These are phyloP conservation scores for Penicillium sp. DNA, from an alignment of 2,329 filamentous ascomycete genomes.

Conservation along the genomic window DNA sequence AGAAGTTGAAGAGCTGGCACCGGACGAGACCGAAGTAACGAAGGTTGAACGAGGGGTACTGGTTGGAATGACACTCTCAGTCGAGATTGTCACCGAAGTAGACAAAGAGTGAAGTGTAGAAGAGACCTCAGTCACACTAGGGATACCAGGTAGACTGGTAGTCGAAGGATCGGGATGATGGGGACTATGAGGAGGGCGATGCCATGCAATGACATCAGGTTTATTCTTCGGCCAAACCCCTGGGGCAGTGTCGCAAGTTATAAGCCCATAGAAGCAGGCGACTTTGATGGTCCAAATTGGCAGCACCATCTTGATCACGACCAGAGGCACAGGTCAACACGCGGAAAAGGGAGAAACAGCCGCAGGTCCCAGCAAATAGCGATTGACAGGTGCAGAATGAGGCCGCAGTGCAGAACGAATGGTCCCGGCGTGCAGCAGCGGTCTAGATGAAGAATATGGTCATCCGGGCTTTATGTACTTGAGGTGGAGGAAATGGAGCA, in stretches of 20 bases:
- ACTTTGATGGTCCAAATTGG: conserved; percentile 20
- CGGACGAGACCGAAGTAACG: conserved; percentile 5
- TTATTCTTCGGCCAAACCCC: conserved; percentile 24
- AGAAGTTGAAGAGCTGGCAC: too few relatives aligned
- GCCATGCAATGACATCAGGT: conserved; percentile 20
- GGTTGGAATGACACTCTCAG: background rate
- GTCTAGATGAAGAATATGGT: too few relatives aligned
- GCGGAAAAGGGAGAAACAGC: conserved; percentile 2
- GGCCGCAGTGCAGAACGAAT: too few relatives aligned
- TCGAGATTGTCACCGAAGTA: conserved; percentile 5
- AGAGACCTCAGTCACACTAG: too few relatives aligned
- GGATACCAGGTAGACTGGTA: background rate
- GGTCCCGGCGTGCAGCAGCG: too few relatives aligned
- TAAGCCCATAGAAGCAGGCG: conserved; percentile 29
- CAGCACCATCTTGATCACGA: conserved; percentile 20
- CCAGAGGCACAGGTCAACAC: conserved; percentile 7
- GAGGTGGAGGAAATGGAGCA: too few relatives aligned
- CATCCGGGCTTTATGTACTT: too few relatives aligned
- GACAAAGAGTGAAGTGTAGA: conserved; percentile 8
- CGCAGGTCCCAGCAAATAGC: background rate
- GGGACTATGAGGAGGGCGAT: background rate
- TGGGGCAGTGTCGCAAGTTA: conserved; percentile 29
- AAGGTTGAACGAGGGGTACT: conserved; percentile 12
- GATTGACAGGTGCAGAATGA: too few relatives aligned
- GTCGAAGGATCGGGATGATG: conserved; percentile 3